Base-by-base conservation (phyloP, 2,329 filamentous ascomycete genomes). In the Nigrospora osmanthi region DNA sequence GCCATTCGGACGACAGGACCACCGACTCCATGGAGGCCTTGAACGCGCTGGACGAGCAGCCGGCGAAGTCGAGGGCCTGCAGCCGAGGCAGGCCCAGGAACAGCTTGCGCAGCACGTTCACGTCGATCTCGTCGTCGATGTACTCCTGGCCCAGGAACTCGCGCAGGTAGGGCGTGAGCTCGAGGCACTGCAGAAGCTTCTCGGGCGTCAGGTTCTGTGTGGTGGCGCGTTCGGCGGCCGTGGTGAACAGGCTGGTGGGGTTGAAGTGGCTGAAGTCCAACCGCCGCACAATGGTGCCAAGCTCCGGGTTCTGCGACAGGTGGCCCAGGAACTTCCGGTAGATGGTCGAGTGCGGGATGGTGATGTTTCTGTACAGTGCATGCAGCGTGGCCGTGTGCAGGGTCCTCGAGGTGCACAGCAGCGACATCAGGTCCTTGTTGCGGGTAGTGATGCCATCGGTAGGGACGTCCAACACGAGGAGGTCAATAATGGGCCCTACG, bases 191-290 rank as follows among this genome's bases (percentile, higher is more conserved):
- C 43, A 84, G 67, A 40, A 93, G 72, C 6, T 86, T 91, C 58
- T 80, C 77, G 13, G 83, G 73, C 16, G 87, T 91, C 55, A 93
- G 64, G 65, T 90, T 89, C 58, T 80, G 80, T 46, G 87, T 87
- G 63, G 85, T 77, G 17, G 78, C 75, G 47, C 87, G 83, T 74
- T 89, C 84, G 61, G 81, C 80, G 52, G 81, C 83, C 14, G 84
- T 88, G 49, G 79, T 78, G 58, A 89, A 89, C 51, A 89, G 73
- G 45, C 85, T 84, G 44, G 85, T 81, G 17, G 86, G 87, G 61
- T 88, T 90, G 66, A 90, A 90, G 69, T 90, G 87, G 50, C 85
- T 89, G 57, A 93, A 90, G 66, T 93, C 87, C 38, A 91, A 70
- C 42, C 87, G 83, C 47, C 85, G 81, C 38, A 91, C 85, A 55